These are phyloP conservation scores for Candida railenensis DNA, from an alignment of 805 yeast species.

Conservation along the genomic window DNA sequence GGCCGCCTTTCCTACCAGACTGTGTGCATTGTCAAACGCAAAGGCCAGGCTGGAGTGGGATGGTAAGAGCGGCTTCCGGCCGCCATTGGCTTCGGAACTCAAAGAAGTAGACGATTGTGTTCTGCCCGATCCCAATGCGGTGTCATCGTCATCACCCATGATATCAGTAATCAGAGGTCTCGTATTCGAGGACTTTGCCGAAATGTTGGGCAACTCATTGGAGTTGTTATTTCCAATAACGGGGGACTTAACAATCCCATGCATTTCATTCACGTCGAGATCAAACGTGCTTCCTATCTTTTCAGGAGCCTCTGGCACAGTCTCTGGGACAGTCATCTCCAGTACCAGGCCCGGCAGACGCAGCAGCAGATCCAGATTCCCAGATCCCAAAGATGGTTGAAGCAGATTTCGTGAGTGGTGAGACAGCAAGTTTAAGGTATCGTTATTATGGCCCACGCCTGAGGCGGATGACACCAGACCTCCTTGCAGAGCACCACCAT, in stretches of 20 bases:
- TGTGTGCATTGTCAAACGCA: not conserved
- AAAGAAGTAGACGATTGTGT: not conserved
- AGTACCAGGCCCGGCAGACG: not conserved
- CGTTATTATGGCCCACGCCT: not conserved
- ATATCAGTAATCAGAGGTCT: not conserved
- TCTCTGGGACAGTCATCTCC: not conserved
- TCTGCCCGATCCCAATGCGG: not conserved
- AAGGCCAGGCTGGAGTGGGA: not conserved
- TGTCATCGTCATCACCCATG: not conserved
- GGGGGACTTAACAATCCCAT: slow-evolving; percentile 44
- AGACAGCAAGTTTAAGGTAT: not conserved
- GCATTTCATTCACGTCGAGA: slow-evolving; percentile 49
- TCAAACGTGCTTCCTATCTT: slow-evolving; percentile 19
- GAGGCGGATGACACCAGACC: not conserved
- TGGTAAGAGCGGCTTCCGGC: not conserved
- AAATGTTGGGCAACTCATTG: not conserved
- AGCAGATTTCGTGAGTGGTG: not conserved
- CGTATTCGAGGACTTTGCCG: not conserved
- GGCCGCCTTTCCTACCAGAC: slow-evolving; percentile 9
- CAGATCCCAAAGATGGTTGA: not conserved
- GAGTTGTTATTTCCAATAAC: not conserved
- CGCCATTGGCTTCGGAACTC: not conserved
- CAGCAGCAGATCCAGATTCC: too few species aligned
- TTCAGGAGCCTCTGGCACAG: not conserved
- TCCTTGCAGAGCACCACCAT: not conserved